Evolutionary conservation across 768 basidiomycete genomes (phyloP).

Genomic region (Rhodosporidiobolus odoratus): DNA sequence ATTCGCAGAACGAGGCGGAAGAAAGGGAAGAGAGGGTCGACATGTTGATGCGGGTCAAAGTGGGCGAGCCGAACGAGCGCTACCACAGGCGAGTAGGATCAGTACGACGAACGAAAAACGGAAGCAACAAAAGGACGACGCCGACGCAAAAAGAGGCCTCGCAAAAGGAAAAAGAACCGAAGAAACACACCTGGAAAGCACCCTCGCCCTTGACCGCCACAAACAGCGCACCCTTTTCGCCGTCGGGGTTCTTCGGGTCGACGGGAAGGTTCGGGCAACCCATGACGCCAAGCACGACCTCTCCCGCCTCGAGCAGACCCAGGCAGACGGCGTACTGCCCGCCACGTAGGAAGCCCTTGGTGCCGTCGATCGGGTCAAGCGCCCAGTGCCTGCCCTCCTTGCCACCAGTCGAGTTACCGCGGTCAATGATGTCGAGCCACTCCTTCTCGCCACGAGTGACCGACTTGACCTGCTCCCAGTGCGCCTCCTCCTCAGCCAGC

Average conservation of each 20-base stretch:
- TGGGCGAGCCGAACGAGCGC: conserved; percentile 46
- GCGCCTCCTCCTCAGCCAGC: conserved; percentile 54
- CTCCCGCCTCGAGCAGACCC: conserved; percentile 69
- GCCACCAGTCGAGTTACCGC: conserved; percentile 70
- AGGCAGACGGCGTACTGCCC: conserved; percentile 91
- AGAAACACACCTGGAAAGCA: conserved; percentile 58
- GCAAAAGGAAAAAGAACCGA: background rate
- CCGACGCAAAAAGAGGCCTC: background rate
- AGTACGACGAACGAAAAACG: background rate
- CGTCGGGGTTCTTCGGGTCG: conserved; percentile 54
- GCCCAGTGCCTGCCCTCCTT: conserved; percentile 78
- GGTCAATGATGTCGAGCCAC: conserved; percentile 73
- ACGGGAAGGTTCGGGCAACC: conserved; percentile 87
- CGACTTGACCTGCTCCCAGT: conserved; percentile 58
- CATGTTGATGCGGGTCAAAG: conserved; percentile 53
- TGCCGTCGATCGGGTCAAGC: conserved; percentile 85
- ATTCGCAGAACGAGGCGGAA: conserved; percentile 72
- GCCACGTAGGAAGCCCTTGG: conserved; percentile 84
- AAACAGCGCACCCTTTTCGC: conserved; percentile 72
- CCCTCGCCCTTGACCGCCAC: conserved; percentile 82
- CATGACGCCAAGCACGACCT: conserved; percentile 75
- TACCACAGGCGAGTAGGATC: conserved; percentile 2
- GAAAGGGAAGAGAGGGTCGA: conserved; percentile 51
- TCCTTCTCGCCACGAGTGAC: conserved; percentile 47
- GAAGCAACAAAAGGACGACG: background rate